Percentiles rank a stretch among this genome's conserved stretches.
Conservation (phyloP, 2,329 filamentous ascomycete genomes). For the Neofusicoccum cordaticola region DNA sequence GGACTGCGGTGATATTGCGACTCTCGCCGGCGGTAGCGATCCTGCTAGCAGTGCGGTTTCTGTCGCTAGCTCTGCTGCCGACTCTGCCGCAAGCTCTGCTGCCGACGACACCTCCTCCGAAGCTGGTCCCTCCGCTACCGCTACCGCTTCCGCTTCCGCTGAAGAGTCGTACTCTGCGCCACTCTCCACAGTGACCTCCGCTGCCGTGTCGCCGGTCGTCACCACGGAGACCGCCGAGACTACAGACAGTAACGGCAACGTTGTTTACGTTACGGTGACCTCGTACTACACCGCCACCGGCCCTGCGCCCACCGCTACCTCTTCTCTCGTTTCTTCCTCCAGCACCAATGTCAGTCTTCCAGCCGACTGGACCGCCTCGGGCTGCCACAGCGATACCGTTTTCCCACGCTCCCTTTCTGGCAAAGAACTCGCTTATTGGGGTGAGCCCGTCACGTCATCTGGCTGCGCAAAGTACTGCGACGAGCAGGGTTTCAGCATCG, state of each 20-base stretch:
- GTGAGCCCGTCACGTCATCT: slow-evolving; percentile 10
- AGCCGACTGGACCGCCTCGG: neutral
- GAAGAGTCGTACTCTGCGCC: neutral
- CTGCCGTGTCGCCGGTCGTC: slow-evolving; percentile 15
- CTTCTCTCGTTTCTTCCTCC: neutral
- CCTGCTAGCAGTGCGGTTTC: slow-evolving; percentile 18
- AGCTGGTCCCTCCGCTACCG: neutral
- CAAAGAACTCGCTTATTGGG: slow-evolving; percentile 7
- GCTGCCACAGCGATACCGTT: slow-evolving; percentile 14
- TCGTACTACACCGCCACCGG: slow-evolving; percentile 8
- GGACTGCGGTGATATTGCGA: neutral
- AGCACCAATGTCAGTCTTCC: neutral
- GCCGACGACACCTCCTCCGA: neutral
- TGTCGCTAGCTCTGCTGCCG: slow-evolving; percentile 15
- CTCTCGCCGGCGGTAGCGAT: slow-evolving; percentile 20
- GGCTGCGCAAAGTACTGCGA: slow-evolving; percentile 30
- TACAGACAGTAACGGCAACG: neutral
- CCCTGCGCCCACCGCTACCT: slow-evolving; percentile 5
- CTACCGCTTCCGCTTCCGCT: neutral
- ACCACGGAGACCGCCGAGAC: neutral
- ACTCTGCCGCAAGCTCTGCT: neutral
- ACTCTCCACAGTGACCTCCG: neutral
- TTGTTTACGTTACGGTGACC: neutral
- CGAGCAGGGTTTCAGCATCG: slow-evolving; percentile 30
- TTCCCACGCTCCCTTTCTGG: slow-evolving; percentile 9